Evolutionary conservation across 306 rosid species (phyloP).

Genomic region (Pyrus betulifolia): DNA sequence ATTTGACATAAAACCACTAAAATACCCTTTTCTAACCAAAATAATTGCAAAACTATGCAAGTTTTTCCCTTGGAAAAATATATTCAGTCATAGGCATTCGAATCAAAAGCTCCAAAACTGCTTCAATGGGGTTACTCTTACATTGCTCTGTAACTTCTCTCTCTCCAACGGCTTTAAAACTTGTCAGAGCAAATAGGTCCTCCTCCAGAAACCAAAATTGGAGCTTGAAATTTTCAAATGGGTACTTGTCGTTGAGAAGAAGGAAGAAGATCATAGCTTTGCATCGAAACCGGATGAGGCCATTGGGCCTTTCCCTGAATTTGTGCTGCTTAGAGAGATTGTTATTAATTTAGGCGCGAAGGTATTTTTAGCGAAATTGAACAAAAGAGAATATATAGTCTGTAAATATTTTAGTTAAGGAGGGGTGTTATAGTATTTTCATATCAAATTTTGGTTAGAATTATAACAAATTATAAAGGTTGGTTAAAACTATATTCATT

Average conservation of each 20-base stretch:
- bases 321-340: constrained; percentile 78
- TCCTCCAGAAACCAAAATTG: constrained; percentile 8
- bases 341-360: neutral
- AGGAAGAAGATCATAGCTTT: constrained; percentile 53
- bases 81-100: too few relatives aligned
- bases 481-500: too few relatives aligned
- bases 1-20: too few relatives aligned
- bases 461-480: too few relatives aligned
- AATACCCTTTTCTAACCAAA: too few relatives aligned
- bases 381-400: too few relatives aligned
- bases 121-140: constrained; percentile 37
- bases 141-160: constrained; percentile 21
- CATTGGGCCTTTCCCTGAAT: constrained; percentile 73
- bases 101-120: neutral
- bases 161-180: constrained; percentile 13
- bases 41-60: too few relatives aligned
- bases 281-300: constrained; percentile 58
- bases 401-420: too few relatives aligned
- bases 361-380: too few relatives aligned
- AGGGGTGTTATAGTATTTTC: too few relatives aligned
- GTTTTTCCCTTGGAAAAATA: too few relatives aligned
- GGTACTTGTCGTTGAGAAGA: constrained; percentile 24
- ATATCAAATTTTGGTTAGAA: too few relatives aligned
- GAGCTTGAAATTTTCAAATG: constrained; percentile 14
- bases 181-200: constrained; percentile 5